phyloP scores from a whole-genome alignment of 176 grass and related monocot genomes.

The Oryza meyeriana region DNA sequence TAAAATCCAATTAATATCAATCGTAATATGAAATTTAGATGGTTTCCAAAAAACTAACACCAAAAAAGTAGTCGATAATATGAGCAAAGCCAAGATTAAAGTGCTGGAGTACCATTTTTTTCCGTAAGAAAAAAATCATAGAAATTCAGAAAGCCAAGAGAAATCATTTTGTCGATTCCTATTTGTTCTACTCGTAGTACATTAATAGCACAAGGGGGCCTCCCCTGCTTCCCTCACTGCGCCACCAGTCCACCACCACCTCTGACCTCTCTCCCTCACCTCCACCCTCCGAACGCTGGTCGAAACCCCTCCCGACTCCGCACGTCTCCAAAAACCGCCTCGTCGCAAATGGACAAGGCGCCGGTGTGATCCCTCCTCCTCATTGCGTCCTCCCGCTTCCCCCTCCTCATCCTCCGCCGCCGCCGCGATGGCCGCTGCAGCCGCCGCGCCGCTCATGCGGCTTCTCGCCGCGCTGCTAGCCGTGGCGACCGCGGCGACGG shows the following conservation, averaged over 20 bases:
- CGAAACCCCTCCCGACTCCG: background rate
- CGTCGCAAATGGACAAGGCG: constrained; percentile 36
- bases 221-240: background rate
- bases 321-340: constrained; percentile 2
- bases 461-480: constrained; percentile 38
- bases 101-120: background rate
- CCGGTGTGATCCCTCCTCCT: constrained; percentile 33
- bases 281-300: background rate
- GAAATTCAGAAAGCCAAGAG: background rate
- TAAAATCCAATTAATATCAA: background rate
- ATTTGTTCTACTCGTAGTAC: constrained; percentile 31
- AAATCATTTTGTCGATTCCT: constrained; percentile 46
- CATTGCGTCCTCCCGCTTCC: background rate
- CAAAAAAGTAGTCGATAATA: background rate
- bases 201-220: constrained; percentile 28
- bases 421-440: constrained; percentile 6
- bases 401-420: background rate
- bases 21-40: background rate
- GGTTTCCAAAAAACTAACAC: background rate
- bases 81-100: background rate
- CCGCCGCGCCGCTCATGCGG: background rate
- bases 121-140: background rate
- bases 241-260: background rate
- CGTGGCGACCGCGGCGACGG: background rate
- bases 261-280: background rate